A percentile compares a stretch with the other conserved stretches of the same genome.
phyloP scores from a whole-genome alignment of 2,329 filamentous ascomycete genomes.

The Botrytis sinoallii region DNA sequence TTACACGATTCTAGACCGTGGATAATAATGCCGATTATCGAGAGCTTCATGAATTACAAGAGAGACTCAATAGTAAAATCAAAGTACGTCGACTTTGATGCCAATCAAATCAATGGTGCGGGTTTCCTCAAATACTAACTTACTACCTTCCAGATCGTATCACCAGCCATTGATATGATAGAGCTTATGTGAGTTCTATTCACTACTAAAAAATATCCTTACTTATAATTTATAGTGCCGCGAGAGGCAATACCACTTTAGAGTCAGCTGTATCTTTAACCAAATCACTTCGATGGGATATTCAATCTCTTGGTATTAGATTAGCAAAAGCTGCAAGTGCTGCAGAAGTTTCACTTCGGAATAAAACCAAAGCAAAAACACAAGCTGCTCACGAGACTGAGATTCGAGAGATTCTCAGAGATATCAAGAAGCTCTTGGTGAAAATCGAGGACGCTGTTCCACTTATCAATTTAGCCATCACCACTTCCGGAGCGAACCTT shows the following conservation, averaged over 20 bases:
- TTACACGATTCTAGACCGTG: slow-evolving; percentile 50
- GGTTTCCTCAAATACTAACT: not conserved
- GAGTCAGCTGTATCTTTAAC: slow-evolving; percentile 83
- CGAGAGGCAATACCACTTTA: slow-evolving; percentile 73
- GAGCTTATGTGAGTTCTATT: slow-evolving; percentile 67
- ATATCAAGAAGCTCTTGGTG: slow-evolving; percentile 70
- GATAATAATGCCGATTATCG: slow-evolving; percentile 64
- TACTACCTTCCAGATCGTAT: slow-evolving; percentile 63
- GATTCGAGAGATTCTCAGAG: slow-evolving; percentile 65
- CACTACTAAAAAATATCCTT: slow-evolving; percentile 38
- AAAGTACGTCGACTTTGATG: slow-evolving; percentile 49
- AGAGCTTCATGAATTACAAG: slow-evolving; percentile 70
- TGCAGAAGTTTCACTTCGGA: slow-evolving; percentile 51
- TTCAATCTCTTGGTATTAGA: slow-evolving; percentile 73
- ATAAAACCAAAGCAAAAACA: slow-evolving; percentile 46
- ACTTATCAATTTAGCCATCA: slow-evolving; percentile 88
- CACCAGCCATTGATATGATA: slow-evolving; percentile 87
- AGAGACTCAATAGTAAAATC: slow-evolving; percentile 79
- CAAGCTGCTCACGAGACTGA: slow-evolving; percentile 59
- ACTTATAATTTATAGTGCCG: slow-evolving; percentile 47
- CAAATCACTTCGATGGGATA: slow-evolving; percentile 78
- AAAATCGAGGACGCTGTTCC: slow-evolving; percentile 90
- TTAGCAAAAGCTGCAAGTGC: slow-evolving; percentile 67
- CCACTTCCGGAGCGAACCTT: slow-evolving; percentile 84
- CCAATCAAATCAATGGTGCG: not conserved